Base-by-base conservation (phyloP, 1,139 yeast species). In the Hemisphaericaspora lyxosophila region DNA sequence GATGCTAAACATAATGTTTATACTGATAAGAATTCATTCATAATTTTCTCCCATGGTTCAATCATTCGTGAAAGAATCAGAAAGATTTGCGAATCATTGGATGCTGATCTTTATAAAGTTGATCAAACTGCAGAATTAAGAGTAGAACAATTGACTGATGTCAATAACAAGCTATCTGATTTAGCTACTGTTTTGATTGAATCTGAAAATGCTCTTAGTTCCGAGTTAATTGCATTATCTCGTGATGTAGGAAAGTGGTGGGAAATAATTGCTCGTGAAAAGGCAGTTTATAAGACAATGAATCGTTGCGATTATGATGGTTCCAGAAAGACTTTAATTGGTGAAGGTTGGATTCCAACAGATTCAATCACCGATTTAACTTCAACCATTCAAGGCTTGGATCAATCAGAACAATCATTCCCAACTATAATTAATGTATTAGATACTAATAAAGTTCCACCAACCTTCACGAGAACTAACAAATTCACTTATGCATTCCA, bases 261-360 rank as follows among this genome's bases (percentile, higher is more conserved):
- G 74, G 78, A 77, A 42, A 67, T 75, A n/a, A 65, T 83, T 36
- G 82, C 79, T 39, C 67, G 85, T 47, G 95, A 85, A 59, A 83
- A 82, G 54, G 80, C 84, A 4, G 83, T 85, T 17, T 82, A 78
- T 55, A 69, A 75, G 26, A 72, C 83, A 7, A 72, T 85, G 77
- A 85, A 85, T 57, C 62, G 66, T 29, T 83, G 87, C 54, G 81
- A 78, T 55, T 80, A 78, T 51, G 89, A 82, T 53, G 70, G 74
- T 34, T 72, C 78, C 20, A 79, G 90, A 59, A 74, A 75, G 52
- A 74, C 81, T 19, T 68, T 85, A 45, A 72, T 83, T 32, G 86
- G 83, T 12, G 92, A 85, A 66, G 94, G 92, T 23, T 85, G 94
- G 94, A 68, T 82, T 12, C 92, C 94, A 39, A 69, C 76, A 2